Base-by-base conservation (phyloP, 169 alveolate genomes). In the Plasmodium falciparum region DNA sequence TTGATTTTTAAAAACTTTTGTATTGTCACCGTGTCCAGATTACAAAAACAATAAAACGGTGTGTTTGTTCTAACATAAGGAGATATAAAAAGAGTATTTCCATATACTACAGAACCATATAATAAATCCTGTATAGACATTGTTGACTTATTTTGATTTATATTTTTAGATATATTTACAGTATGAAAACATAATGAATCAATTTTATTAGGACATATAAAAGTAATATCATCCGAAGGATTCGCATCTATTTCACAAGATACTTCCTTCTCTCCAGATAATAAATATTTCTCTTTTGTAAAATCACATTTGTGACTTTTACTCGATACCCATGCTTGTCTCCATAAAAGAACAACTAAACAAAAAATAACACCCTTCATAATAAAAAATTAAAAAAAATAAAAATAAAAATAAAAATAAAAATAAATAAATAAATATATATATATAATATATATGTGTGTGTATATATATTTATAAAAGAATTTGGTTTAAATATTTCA, bases 41-140 rank as follows among this genome's bases (percentile, higher is more conserved):
- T 47, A 66, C 89, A 78, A 58, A 78, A 78, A 54, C 89, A 78
- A 61, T 66, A 65, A 70, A 78, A 78, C 22, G 89, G 50, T 6
- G 11, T 50, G 5, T 11, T 49, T 20, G n/a, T 4, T 59, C n/a
- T 47, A 39, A 78, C 89, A 24, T 26, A 52, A 11, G 89, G 89
- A 7, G 89, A 67, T 65, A 78, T 15, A 9, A 78, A 22, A 52
- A 78, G 78, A 45, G 71, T 78, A 59, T 78, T 70, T 11, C 70
- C 76, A 78, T 78, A 66, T 8, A 65, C 22, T 17, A 73, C 67
- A 3, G 89, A 78, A 22, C 89, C 89, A 47, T 78, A 78, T 43
- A 78, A 45, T 71, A 78, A 6, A 11, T 24, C 26, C 17, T 78
- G 56, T 17, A 78, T 78, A 2, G 75, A 17, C 1, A 65, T 15